Base-by-base conservation (phyloP, 768 basidiomycete genomes). In the Guyanaporus albipodus region DNA sequence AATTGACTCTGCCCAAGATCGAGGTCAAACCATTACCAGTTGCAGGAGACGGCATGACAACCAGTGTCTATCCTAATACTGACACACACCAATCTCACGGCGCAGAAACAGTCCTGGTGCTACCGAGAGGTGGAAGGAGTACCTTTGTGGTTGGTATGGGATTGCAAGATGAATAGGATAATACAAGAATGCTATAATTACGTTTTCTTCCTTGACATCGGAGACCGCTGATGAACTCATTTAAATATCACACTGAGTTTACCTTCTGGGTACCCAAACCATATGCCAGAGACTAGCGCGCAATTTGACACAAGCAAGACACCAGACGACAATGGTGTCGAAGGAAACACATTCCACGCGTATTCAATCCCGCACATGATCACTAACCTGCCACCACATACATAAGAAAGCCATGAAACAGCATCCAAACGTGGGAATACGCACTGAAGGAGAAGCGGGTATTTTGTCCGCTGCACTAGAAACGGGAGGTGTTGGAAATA, bases 401-500 rank as follows among this genome's bases (percentile, higher is more conserved):
- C 11, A 41, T 41, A 14, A 44, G 35, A 41, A 33, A 28, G 32
- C 44, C 36, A 39, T 37, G 35, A 51, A 28, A 15, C 34, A 14
- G 50, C 22, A 24, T 36, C 12, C 27, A 37, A 38, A 45, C 22
- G 40, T 17, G 19, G 23, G 40, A 32, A 49, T 37, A 68, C 78
- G 50, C 59, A 88, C 90, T 81, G 87, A 29, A 86, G 15, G 22
- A 69, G 23, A 12, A 77, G 38, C 14, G 86, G 85, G 62, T 79
- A 87, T 42, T 68, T 73, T 5, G 87, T 85, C 61, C 81, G 81
- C 77, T 83, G 93, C 4, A 80, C 71, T 23, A 98, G 66, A 60
- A 94, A 84, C 1, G 95, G 91, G 27, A 95, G 64, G 57, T 94
- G 91, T 46, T 89, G 85, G 9, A 86, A 90, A 63, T 97, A 97